phyloP scores from a whole-genome alignment of 169 alveolate genomes.

The Plasmodium malariae region DNA sequence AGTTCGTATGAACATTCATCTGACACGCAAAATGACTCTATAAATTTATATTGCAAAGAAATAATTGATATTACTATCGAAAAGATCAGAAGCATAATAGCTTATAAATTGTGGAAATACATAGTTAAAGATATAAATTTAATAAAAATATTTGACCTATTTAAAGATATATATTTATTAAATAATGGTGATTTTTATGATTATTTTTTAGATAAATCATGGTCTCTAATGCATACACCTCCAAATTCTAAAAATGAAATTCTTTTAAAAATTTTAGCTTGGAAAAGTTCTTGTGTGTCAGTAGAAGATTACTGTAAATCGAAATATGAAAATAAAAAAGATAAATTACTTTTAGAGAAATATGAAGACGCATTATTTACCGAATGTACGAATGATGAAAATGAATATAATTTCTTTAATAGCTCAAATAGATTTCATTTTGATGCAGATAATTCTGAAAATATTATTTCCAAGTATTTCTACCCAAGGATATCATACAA shows the following conservation, averaged over 20 bases:
- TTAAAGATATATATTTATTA: slow-evolving; percentile 80
- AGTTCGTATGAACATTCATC: slow-evolving; percentile 38
- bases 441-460: slow-evolving; percentile 55
- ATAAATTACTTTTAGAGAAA: slow-evolving; percentile 56
- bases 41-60: slow-evolving; percentile 50
- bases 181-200: slow-evolving; percentile 79
- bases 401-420: slow-evolving; percentile 33
- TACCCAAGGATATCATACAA: slow-evolving; percentile 76
- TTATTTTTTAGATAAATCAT: slow-evolving; percentile 79
- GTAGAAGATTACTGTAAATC: slow-evolving; percentile 69
- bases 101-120: slow-evolving; percentile 80
- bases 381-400: not conserved
- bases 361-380: slow-evolving; percentile 58
- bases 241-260: slow-evolving; percentile 76
- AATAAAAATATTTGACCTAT: slow-evolving; percentile 60
- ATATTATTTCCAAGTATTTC: slow-evolving; percentile 72
- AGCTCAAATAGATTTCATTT: slow-evolving; percentile 23
- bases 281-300: slow-evolving; percentile 63
- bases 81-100: slow-evolving; percentile 78
- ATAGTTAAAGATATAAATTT: slow-evolving; percentile 78
- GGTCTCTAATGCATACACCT: slow-evolving; percentile 79
- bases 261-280: slow-evolving; percentile 64
- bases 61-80: slow-evolving; percentile 80
- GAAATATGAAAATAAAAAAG: slow-evolving; percentile 69
- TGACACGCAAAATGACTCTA: slow-evolving; percentile 26